Base-by-base conservation (phyloP, 2,329 filamentous ascomycete genomes). In the Alternaria ethzedia region DNA sequence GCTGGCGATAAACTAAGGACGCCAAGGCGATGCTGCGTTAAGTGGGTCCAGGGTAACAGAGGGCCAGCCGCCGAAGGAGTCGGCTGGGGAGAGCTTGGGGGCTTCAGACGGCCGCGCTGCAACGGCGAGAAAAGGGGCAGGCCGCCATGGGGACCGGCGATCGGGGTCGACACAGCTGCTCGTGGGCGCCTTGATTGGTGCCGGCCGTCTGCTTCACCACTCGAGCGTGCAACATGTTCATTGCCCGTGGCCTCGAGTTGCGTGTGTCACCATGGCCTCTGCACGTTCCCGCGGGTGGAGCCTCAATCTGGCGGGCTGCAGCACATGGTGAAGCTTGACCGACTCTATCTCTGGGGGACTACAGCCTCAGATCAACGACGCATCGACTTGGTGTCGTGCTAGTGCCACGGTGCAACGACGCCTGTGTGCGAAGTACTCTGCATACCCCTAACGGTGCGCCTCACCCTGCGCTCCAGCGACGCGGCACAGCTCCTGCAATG, bases 101-200 rank as follows among this genome's bases (percentile, higher is more conserved):
- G 54, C 28, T 30, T 25, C 56, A 56, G 36, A 41, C 36, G 36
- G 64, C 25, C 57, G 60, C 56, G 63, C 59, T 49, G 59, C 62
- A 59, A 58, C 56, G 64, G 49, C 54, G 28, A 65, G 63, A 75
- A 75, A 75, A 73, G 71, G 72, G 73, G 72, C 67, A 66, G 52
- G 60, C 57, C 61, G 59, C 50, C 61, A 66, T 45, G 45, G 45
- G 56, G 54, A 52, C 58, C 54, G 59, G 45, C 46, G 47, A n/a
- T 57, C 46, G 43, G 32, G 47, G 32, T 50, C 5, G n/a, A 44
- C 28, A 23, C 44, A 57, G 63, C 61, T 56, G 55, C 63, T 50
- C 68, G 71, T 73, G 72, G 67, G 50, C 57, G 58, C 60, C 56
- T 57, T 66, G 60, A 75, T 73, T 75, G 73, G 73, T 57, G 61